These are phyloP conservation scores for Cryptococcus sp. DNA, from an alignment of 1,284 basidiomycete genomes.

Conservation along the genomic window DNA sequence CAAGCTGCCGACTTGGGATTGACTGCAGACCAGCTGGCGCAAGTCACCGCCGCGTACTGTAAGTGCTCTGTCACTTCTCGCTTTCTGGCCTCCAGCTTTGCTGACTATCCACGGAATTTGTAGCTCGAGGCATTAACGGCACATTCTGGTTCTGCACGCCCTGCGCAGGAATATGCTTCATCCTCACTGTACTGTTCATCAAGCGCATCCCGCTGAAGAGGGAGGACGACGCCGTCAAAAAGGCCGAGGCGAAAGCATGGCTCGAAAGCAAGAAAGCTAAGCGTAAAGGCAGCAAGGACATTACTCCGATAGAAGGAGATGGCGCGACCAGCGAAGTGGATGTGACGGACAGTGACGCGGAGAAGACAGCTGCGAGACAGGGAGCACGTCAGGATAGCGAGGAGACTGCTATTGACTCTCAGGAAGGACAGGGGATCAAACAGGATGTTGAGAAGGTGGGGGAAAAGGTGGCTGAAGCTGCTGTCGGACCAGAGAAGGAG, in stretches of 20 bases:
- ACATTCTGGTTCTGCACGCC: conserved; percentile 47
- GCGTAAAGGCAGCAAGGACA: conserved; percentile 6
- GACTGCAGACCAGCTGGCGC: conserved; percentile 14
- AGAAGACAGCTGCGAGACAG: conserved; percentile 1
- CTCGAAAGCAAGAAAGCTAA: conserved; percentile 37
- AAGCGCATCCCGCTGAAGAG: conserved; percentile 42
- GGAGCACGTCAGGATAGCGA: not conserved
- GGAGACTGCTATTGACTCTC: conserved; percentile 10
- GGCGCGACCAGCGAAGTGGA: not conserved
- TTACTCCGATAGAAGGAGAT: not conserved
- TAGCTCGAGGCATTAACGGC: conserved; percentile 42
- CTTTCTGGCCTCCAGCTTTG: not conserved
- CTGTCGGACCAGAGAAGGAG: conserved; percentile 10
- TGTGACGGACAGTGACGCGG: conserved; percentile 4
- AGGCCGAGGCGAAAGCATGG: conserved; percentile 49
- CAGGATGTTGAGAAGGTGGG: conserved; percentile 22
- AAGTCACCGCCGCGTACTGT: conserved; percentile 43
- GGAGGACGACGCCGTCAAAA: conserved; percentile 44
- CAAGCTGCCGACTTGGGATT: conserved; percentile 25
- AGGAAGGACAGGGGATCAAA: conserved; percentile 11
- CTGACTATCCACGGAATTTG: not conserved
- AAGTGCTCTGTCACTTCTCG: conserved; percentile 12
- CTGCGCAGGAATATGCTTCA: conserved; percentile 36
- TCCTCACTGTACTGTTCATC: conserved; percentile 42
- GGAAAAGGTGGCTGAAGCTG: conserved; percentile 21